Evolutionary conservation across 306 rosid genomes (phyloP).

Genomic region (Abrus pulchellus): DNA sequence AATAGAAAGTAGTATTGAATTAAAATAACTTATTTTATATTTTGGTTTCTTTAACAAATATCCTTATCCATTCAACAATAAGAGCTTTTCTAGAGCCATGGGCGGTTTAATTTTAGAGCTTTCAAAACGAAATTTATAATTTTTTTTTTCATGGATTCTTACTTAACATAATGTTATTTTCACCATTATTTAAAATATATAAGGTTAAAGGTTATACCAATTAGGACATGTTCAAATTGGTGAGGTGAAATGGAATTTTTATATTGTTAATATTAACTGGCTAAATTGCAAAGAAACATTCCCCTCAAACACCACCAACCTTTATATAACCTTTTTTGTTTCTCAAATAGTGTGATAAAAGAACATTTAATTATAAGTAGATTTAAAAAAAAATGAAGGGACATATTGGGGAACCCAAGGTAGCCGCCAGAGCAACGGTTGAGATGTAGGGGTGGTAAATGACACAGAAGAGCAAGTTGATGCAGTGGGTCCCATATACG

Average conservation of each 20-base stretch:
- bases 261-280: neutral
- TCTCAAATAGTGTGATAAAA: too few species aligned
- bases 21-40: neutral
- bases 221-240: neutral
- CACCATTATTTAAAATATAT: neutral
- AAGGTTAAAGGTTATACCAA: neutral
- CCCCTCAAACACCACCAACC: neutral
- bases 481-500: constrained; percentile 53
- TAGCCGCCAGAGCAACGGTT: constrained; percentile 69
- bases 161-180: neutral
- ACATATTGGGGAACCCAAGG: neutral
- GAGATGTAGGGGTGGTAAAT: constrained; percentile 47
- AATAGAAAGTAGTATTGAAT: neutral
- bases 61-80: neutral
- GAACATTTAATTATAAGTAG: too few species aligned
- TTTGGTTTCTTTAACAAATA: neutral
- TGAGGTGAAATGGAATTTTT: too few species aligned
- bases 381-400: too few species aligned
- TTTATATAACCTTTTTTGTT: neutral
- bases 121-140: neutral
- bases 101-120: neutral
- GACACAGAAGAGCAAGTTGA: constrained; percentile 54
- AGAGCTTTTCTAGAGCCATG: neutral
- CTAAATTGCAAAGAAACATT: neutral
- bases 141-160: neutral